phyloP scores from a whole-genome alignment of 2,329 filamentous ascomycete genomes.

The Fusarium kyushuense region DNA sequence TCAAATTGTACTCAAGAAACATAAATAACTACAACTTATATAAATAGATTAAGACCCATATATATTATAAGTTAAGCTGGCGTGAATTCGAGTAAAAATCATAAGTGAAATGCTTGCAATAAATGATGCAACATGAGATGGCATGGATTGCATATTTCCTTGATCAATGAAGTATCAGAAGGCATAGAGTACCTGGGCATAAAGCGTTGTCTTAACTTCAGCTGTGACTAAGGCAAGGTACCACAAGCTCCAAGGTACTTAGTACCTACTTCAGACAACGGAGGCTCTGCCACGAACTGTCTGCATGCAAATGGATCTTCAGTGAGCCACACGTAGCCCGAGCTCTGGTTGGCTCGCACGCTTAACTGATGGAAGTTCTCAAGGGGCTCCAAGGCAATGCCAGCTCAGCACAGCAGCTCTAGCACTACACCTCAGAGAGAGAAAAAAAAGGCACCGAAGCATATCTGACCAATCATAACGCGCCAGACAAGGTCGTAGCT shows the following conservation, averaged over 20 bases:
- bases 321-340: conserved; percentile 21
- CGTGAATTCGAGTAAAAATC: neutral
- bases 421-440: conserved; percentile 13
- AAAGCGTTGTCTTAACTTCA: conserved; percentile 6
- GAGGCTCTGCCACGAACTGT: conserved; percentile 37
- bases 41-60: neutral
- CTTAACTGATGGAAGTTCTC: conserved; percentile 24
- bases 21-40: too few species aligned
- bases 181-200: conserved; percentile 19
- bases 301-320: conserved; percentile 32
- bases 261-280: conserved; percentile 4
- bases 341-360: conserved; percentile 27
- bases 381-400: conserved; percentile 42
- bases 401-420: conserved; percentile 44
- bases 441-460: conserved; percentile 15
- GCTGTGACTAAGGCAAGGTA: conserved; percentile 41
- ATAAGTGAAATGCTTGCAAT: neutral
- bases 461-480: conserved; percentile 37
- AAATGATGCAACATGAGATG: neutral
- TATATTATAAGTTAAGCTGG: too few species aligned
- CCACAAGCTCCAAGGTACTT: conserved; percentile 34
- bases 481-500: conserved; percentile 37
- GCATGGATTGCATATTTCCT: neutral
- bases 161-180: conserved; percentile 22
- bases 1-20: neutral